Conservation (phyloP, 768 basidiomycete genomes). For the Phallus indusiatus region DNA sequence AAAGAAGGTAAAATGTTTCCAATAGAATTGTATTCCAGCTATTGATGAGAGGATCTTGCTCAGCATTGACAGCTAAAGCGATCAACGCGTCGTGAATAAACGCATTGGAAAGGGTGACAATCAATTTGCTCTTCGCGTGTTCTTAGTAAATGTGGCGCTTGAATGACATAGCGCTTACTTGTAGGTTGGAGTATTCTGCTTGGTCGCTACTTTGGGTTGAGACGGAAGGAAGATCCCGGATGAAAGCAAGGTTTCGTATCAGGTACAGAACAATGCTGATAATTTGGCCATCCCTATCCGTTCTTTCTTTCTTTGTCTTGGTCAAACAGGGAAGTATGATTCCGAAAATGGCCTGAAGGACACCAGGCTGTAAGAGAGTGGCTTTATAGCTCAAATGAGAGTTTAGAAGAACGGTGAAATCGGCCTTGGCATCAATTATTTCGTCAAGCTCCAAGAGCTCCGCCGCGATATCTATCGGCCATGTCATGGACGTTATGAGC, state of each 20-base stretch:
- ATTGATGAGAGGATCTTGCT: constrained; percentile 69
- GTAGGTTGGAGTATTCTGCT: constrained; percentile 68
- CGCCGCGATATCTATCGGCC: constrained; percentile 94
- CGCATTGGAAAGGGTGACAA: constrained; percentile 60
- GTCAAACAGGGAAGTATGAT: constrained; percentile 74
- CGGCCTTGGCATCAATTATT: constrained; percentile 67
- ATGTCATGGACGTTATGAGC: constrained; percentile 93
- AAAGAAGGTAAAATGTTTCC: constrained; percentile 88
- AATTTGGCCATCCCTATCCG: constrained; percentile 74
- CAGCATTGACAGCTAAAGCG: constrained; percentile 74
- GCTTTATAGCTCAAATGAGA: constrained; percentile 90
- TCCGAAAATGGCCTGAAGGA: constrained; percentile 61
- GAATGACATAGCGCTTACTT: constrained; percentile 27
- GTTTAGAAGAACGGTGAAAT: constrained; percentile 76
- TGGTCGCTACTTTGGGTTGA: constrained; percentile 66
- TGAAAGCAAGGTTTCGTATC: constrained; percentile 88
- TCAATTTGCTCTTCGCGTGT: constrained; percentile 44
- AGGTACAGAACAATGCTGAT: constrained; percentile 84
- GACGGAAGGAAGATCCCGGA: constrained; percentile 75
- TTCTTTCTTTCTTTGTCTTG: constrained; percentile 57
- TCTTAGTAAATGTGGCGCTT: not conserved
- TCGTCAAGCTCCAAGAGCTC: constrained; percentile 91
- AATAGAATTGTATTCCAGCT: constrained; percentile 83
- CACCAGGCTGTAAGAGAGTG: constrained; percentile 56
- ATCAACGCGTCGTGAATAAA: constrained; percentile 70